Evolutionary conservation across 179 eudicot species (phyloP), one percentile per base, ranked within the genome.

Genomic region (Corrigiola litoralis): DNA sequence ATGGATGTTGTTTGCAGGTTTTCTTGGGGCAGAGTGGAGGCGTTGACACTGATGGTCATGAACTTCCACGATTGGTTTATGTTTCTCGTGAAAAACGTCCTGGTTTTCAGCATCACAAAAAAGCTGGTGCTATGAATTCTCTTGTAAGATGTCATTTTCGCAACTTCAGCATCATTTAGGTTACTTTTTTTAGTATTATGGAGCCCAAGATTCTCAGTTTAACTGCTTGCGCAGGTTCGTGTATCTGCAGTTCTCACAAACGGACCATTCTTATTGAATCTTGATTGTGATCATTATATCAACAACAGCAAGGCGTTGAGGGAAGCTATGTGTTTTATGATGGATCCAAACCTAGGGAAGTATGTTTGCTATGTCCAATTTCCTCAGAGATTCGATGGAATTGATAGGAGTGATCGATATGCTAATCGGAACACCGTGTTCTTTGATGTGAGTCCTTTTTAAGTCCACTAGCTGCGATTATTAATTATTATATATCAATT

Each of bases 71-170:
- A 20, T 58, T 86, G 74, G 88, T 86, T 28, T 86, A 84, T 60
- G 90, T 85, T 32, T 86, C 88, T 67, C 82, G 88, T 64, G 88
- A 84, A 66, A 86, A 86, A 47, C 82, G 87, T n/a, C 84, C 85
- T 56, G 92, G 92, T 29, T 86, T 84, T 82, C 80, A 84, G 34
- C 89, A 86, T 75, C 92, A 86, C 78, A 84, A 86, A 75, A 86
- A 86, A 58, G 88, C 88, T 62, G 92, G 92, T 70, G 92, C 92
- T 31, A 86, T 86, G 92, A 86, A 86, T 82, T 82, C 92, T 71
- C 77, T 86, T 63, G 92, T 85, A 77, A 44, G 82, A 58, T 37
- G 50, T 44, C 14, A 41, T 38, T 8, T 23, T 14, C 37, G 36
- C 1, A 49, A 33, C n/a, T 62, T 58, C 5, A 10, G 17, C 59